Evolutionary conservation across 1,284 basidiomycete genomes (phyloP).

Genomic region (Cryptococcus sp.): DNA sequence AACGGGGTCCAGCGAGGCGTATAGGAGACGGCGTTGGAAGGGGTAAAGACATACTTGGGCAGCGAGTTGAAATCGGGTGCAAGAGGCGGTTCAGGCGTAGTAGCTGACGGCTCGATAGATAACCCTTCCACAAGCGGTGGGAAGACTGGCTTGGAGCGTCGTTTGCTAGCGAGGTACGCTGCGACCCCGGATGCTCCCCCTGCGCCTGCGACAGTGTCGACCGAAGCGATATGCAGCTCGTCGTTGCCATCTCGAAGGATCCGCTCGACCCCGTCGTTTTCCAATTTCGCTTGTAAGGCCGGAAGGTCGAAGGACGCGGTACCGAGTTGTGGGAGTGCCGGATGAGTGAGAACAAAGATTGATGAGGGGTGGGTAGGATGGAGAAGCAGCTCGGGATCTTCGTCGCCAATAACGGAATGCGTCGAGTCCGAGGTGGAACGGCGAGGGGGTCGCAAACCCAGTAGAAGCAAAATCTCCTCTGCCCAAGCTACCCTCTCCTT

Average conservation of each 20-base stretch:
- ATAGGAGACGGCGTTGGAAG: conserved; percentile 24
- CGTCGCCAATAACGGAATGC: conserved; percentile 16
- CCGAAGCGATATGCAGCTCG: conserved; percentile 55
- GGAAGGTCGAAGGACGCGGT: conserved; percentile 10
- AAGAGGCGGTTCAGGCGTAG: conserved; percentile 53
- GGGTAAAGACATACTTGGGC: conserved; percentile 36
- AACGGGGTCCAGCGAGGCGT: conserved; percentile 44
- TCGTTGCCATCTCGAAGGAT: conserved; percentile 60
- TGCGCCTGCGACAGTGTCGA: not conserved
- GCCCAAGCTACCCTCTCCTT: conserved; percentile 44
- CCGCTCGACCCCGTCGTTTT: conserved; percentile 31
- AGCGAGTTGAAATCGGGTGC: conserved; percentile 41
- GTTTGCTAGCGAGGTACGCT: conserved; percentile 37
- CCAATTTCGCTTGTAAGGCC: conserved; percentile 22
- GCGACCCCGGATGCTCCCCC: conserved; percentile 31
- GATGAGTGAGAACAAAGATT: conserved; percentile 41
- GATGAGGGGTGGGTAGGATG: conserved; percentile 46
- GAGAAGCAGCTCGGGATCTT: conserved; percentile 34
- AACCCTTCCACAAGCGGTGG: conserved; percentile 15
- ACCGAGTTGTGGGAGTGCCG: conserved; percentile 26
- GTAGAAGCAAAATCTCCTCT: conserved; percentile 20
- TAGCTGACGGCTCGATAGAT: conserved; percentile 33
- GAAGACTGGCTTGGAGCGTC: conserved; percentile 39
- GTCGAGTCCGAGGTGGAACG: not conserved
- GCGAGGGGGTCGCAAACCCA: conserved; percentile 35